Percentiles rank a stretch among this genome's conserved stretches.
phyloP scores from a whole-genome alignment of 1,139 yeast genomes.

The Hyphopichia pseudoburtonii region DNA sequence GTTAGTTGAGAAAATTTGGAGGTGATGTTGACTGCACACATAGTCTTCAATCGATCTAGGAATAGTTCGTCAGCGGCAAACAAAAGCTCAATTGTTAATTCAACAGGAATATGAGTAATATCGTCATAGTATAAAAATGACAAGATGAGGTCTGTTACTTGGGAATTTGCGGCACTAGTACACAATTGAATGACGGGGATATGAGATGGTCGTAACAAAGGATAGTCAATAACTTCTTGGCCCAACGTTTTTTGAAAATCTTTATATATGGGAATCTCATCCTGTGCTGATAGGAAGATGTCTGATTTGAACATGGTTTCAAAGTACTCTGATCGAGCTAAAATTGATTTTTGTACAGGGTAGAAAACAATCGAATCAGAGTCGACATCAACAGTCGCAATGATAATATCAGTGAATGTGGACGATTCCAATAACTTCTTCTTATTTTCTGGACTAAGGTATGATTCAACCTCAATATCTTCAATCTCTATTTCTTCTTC shows the following conservation, averaged over 20 bases:
- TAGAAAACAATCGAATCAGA: constrained; percentile 36
- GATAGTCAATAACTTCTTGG: constrained; percentile 21
- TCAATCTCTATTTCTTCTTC: constrained; percentile 29
- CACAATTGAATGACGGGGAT: constrained; percentile 33
- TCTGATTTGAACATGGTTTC: constrained; percentile 62
- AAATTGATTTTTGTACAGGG: constrained; percentile 64
- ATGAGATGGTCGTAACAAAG: constrained; percentile 17
- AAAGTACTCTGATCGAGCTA: constrained; percentile 64
- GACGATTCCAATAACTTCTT: constrained; percentile 19
- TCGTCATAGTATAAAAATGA: constrained; percentile 63
- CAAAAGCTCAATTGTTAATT: constrained; percentile 54
- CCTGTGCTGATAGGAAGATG: constrained; percentile 22
- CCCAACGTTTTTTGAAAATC: constrained; percentile 6
- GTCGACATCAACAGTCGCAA: constrained; percentile 37
- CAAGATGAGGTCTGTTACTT: constrained; percentile 55
- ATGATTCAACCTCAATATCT: constrained; percentile 25
- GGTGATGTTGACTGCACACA: constrained; percentile 63
- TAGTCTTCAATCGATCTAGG: constrained; percentile 61
- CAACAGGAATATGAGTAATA: constrained; percentile 46
- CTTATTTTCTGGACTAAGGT: constrained; percentile 17
- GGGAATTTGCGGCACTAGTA: constrained; percentile 22
- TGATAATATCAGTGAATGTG: constrained; percentile 50
- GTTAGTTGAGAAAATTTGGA: constrained; percentile 27
- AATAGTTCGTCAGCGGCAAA: constrained; percentile 62
- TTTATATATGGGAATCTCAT: constrained; percentile 17